Percentiles rank a stretch among this genome's conserved stretches.
Conservation (phyloP, 257 asterid species). For the Haberlea rhodopensis region DNA sequence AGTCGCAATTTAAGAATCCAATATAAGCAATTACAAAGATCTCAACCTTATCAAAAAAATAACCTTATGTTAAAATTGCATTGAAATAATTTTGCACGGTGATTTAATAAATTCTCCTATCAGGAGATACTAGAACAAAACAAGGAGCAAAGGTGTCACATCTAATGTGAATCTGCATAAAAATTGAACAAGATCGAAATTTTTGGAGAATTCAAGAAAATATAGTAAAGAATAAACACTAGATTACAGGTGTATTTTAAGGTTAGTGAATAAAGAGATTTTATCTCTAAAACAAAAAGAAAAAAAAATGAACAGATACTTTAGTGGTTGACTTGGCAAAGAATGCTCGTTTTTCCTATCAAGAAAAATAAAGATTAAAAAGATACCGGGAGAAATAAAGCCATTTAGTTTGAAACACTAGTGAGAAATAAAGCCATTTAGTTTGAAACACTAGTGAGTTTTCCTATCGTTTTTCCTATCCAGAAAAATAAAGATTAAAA, state of each 20-base stretch:
- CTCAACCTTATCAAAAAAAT: too few relatives aligned
- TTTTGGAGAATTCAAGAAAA: background rate
- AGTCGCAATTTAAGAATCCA: background rate
- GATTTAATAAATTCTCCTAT: too few relatives aligned
- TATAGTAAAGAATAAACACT: background rate
- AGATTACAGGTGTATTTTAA: background rate
- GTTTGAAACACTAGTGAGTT: background rate
- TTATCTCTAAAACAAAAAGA: background rate
- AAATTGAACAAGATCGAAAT: too few relatives aligned
- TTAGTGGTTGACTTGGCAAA: background rate
- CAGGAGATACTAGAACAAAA: background rate
- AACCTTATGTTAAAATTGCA: background rate
- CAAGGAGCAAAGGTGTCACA: background rate
- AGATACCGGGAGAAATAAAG: background rate
- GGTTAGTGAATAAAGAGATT: background rate
- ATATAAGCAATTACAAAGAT: too few relatives aligned
- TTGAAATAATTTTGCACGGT: background rate
- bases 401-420: background rate
- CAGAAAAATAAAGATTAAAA: background rate
- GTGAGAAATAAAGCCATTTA: too few relatives aligned
- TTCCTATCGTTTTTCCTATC: too few relatives aligned
- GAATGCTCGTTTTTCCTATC: background rate
- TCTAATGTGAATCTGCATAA: too few relatives aligned
- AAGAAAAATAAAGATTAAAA: background rate
- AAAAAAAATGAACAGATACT: background rate